Evolutionary conservation across 108 stramenopile genomes (phyloP).

Genomic region (Cyclostephanos tholiformis): DNA sequence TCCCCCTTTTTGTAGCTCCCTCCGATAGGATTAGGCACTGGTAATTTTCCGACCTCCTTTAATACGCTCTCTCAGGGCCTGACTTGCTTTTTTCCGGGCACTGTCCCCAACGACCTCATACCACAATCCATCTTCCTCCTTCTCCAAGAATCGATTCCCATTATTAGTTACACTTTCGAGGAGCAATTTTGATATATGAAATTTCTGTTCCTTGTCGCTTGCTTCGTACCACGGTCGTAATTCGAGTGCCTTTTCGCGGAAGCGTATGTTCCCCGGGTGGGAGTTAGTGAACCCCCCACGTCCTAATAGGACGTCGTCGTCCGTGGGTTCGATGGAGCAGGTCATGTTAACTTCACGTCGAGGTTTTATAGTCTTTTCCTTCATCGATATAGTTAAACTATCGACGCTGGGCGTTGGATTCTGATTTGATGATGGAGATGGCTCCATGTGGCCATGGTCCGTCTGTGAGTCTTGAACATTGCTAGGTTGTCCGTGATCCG

Average conservation of each 20-base stretch:
- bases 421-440: background rate
- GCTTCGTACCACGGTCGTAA: constrained; percentile 24
- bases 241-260: constrained; percentile 48
- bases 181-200: constrained; percentile 28
- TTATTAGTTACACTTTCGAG: constrained; percentile 31
- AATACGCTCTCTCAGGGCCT: constrained; percentile 45
- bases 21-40: background rate
- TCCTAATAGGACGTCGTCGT: constrained; percentile 77
- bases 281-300: constrained; percentile 74
- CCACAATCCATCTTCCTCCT: constrained; percentile 46
- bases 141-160: constrained; percentile 44
- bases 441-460: background rate
- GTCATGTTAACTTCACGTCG: constrained; percentile 27
- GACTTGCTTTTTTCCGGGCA: constrained; percentile 48
- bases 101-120: constrained; percentile 46
- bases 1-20: too few species aligned
- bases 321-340: constrained; percentile 31
- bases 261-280: constrained; percentile 70
- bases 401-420: background rate
- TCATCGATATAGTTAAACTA: background rate
- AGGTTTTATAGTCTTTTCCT: background rate
- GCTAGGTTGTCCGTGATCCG: too few species aligned
- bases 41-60: background rate
- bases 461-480: too few species aligned
- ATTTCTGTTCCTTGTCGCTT: constrained; percentile 41